Evolutionary conservation across 2,329 filamentous ascomycete species (phyloP), one percentile per base, ranked within the genome.

Genomic region (Paracoccidioides lutzii): DNA sequence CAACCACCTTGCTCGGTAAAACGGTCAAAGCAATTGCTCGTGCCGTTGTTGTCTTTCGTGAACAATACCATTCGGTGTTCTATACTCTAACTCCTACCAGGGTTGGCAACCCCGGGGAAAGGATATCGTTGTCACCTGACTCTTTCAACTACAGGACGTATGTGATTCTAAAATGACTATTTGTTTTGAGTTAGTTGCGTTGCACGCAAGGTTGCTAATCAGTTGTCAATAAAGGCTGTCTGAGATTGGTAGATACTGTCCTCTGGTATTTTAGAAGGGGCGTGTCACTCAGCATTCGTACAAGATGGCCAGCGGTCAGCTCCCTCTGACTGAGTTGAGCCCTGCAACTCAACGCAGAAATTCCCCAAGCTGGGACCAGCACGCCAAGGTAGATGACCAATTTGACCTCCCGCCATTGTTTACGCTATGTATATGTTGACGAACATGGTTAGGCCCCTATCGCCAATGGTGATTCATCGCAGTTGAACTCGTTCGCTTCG

Each of bases 321-420:
- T 87, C 64, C 87, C 93, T 57, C 80, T 98, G 61, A 87, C 89
- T 59, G 93, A 98, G 75, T 83, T 98, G 67, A 88, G 87, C 63
- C 87, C 87, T 53, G 87, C 87, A 59, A 88, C 90, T 73, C 85
- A 83, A 71, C 82, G 91, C 68, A 81, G 90, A 65, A 97, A 97
- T 75, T 96, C 90, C 52, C 90, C 90, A 54, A 94, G 87, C 76
- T 95, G 85, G 81, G 90, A 86, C 65, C 86, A 90, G 70, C 71
- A 75, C 59, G 78, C 75, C 57, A 89, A 87, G 80, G 86, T 90
- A 77, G 70, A 32, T 37, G 30, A 28, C 40, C 9, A 41, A 4
- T 71, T 60, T 56, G 38, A 45, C 55, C 55, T 56, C 10, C n/a
- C 12, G 3, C 30, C 35, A 45, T 32, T 56, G 44, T 49, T 52